Evolutionary conservation across 768 basidiomycete species (phyloP).

Genomic region (Rhodocollybia butyracea): DNA sequence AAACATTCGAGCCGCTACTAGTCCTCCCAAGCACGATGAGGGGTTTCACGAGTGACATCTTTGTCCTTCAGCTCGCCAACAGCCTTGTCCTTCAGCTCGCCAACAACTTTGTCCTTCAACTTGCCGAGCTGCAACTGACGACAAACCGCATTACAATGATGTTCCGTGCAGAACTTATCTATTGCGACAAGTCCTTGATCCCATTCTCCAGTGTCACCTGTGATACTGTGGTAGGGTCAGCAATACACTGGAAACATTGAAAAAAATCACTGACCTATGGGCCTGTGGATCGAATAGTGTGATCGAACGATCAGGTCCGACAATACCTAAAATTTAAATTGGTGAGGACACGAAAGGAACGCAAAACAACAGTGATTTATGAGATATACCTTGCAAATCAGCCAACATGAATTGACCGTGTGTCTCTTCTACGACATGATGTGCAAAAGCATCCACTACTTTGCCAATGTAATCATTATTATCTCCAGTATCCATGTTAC

Average conservation of each 20-base stretch:
- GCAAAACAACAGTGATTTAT: neutral
- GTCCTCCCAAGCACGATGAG: neutral
- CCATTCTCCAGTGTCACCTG: conserved; percentile 4
- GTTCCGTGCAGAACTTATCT: neutral
- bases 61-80: neutral
- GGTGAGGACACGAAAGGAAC: neutral
- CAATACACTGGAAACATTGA: too few relatives aligned
- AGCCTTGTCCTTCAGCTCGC: neutral
- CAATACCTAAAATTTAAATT: neutral
- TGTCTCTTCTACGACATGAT: conserved; percentile 17
- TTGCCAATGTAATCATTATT: conserved; percentile 13
- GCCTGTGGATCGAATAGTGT: neutral
- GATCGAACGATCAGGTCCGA: neutral
- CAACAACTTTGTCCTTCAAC: neutral
- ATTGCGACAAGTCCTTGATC: conserved; percentile 8
- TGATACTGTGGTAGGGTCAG: neutral
- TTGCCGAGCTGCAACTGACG: conserved; percentile 6
- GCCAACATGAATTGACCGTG: conserved; percentile 9
- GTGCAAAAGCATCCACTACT: conserved; percentile 20
- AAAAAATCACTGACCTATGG: neutral
- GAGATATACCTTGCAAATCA: conserved; percentile 21
- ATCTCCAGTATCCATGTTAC: conserved; percentile 8
- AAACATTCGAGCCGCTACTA: too few relatives aligned
- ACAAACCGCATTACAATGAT: neutral
- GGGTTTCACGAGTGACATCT: neutral